Conservation (phyloP, 2,329 filamentous ascomycete species). For the Xylaria multiplex region DNA sequence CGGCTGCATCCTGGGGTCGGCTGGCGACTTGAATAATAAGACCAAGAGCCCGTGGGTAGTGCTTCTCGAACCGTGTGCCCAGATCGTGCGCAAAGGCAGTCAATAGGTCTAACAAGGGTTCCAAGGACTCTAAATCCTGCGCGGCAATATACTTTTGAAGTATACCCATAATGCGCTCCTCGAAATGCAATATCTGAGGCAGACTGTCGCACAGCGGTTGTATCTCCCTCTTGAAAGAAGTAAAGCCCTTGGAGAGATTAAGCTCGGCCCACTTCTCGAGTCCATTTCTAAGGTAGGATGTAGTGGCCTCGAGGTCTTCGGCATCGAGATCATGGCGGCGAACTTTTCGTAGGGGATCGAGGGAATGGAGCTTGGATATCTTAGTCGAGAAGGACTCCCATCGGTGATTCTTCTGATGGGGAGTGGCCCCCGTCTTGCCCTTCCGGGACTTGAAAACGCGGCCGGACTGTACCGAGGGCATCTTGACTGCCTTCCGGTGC, state of each 20-base stretch:
- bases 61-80: slow-evolving; percentile 85
- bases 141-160: slow-evolving; percentile 80
- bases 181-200: slow-evolving; percentile 90
- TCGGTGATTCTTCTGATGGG: slow-evolving; percentile 82
- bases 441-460: slow-evolving; percentile 76
- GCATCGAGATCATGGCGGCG: slow-evolving; percentile 85
- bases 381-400: slow-evolving; percentile 93
- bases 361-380: slow-evolving; percentile 85
- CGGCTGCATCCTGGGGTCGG: slow-evolving; percentile 80
- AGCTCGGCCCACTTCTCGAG: slow-evolving; percentile 91
- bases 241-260: slow-evolving; percentile 86
- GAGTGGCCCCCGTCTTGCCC: slow-evolving; percentile 72
- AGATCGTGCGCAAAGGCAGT: slow-evolving; percentile 96
- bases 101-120: slow-evolving; percentile 87
- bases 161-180: slow-evolving; percentile 82
- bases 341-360: slow-evolving; percentile 91
- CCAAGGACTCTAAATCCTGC: slow-evolving; percentile 81
- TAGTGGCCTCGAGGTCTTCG: slow-evolving; percentile 77
- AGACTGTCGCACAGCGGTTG: slow-evolving; percentile 86
- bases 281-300: slow-evolving; percentile 87
- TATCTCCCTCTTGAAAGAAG: slow-evolving; percentile 78
- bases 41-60: slow-evolving; percentile 80
- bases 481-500: slow-evolving; percentile 53
- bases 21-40: slow-evolving; percentile 82
- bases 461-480: slow-evolving; percentile 71